Evolutionary conservation across 768 basidiomycete genomes (phyloP).

Genomic region (Boletus sp.): DNA sequence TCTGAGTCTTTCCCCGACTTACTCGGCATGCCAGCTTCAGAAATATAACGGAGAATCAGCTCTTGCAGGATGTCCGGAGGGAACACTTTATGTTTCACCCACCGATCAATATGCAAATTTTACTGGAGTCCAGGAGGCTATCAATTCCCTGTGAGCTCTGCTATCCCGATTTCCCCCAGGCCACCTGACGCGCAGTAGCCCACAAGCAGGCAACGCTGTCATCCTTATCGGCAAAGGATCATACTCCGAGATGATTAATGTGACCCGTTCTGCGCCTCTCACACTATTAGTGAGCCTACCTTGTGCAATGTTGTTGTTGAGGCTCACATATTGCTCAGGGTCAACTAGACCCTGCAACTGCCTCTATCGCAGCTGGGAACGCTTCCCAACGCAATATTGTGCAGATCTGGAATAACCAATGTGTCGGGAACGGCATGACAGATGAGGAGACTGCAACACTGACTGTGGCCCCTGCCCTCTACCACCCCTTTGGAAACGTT

Average conservation of each 20-base stretch:
- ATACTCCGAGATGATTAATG: constrained; percentile 59
- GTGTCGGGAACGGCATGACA: constrained; percentile 43
- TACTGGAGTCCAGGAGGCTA: constrained; percentile 51
- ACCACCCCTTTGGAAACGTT: constrained; percentile 46
- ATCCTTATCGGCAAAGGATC: constrained; percentile 58
- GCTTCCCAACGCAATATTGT: constrained; percentile 49
- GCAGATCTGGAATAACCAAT: constrained; percentile 49
- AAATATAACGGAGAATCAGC: constrained; percentile 44
- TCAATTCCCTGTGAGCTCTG: constrained; percentile 51
- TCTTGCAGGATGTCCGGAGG: constrained; percentile 51
- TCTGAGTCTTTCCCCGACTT: constrained; percentile 44
- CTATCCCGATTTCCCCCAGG: not conserved
- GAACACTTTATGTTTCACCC: constrained; percentile 58
- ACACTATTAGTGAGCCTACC: constrained; percentile 47
- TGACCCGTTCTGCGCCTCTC: constrained; percentile 52
- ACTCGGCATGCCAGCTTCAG: constrained; percentile 50
- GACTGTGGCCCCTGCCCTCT: constrained; percentile 52
- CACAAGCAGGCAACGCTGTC: constrained; percentile 31
- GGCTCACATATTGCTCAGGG: constrained; percentile 36
- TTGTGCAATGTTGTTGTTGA: no score
- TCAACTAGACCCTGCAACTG: constrained; percentile 43
- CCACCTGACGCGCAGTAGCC: constrained; percentile 32
- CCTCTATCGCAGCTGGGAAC: constrained; percentile 41
- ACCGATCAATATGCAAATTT: constrained; percentile 48
- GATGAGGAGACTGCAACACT: constrained; percentile 62